Base-by-base conservation (phyloP, 257 asterid species). In the Anisodus tanguticus region DNA sequence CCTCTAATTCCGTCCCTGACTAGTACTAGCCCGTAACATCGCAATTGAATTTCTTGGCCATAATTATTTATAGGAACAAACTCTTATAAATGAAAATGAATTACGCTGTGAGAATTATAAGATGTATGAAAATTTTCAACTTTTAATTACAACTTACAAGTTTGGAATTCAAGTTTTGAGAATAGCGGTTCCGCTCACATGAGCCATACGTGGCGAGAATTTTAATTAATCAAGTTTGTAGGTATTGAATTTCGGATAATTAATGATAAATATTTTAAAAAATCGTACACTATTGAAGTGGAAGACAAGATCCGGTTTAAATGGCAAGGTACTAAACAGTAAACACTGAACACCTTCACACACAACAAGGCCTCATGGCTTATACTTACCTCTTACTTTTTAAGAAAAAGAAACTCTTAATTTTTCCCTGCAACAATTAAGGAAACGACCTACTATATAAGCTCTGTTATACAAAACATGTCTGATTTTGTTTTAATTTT, bases 231-330 rank as follows among this genome's bases (percentile, higher is more conserved):
- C 1, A 1, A 31, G 35, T 31, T 31, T 31, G 35, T 31, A 31
- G 35, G 35, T 31, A 31, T 31, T 31, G 35, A 31, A 31, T 31
- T 31, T 31, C 2, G 1, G 35, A 31, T 31, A 31, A 16, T 12
- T 39, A 69, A 69, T 69, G 8, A 69, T 39, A 39, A 69, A 3
- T 13, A 31, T 15, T 68, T 66, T 12, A 35, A 58, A 17, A 67
- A 37, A 64, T 66, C 9, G 22, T 26, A 26, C 64, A 51, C 22
- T 7, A 3, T 13, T 45, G 69, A 81, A 43, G 79, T 54, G 82
- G 86, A 83, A 81, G 88, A 89, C 91, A 82, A 85, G 88, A 83
- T 84, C 88, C 91, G 90, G 69, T 66, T 72, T 60, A 67, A 87
- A 70, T 31, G 88, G 76, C 78, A 82, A 82, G 53, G 86, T 77